phyloP scores from a whole-genome alignment of 495 filamentous ascomycete species.

The Talaromyces ruber region DNA sequence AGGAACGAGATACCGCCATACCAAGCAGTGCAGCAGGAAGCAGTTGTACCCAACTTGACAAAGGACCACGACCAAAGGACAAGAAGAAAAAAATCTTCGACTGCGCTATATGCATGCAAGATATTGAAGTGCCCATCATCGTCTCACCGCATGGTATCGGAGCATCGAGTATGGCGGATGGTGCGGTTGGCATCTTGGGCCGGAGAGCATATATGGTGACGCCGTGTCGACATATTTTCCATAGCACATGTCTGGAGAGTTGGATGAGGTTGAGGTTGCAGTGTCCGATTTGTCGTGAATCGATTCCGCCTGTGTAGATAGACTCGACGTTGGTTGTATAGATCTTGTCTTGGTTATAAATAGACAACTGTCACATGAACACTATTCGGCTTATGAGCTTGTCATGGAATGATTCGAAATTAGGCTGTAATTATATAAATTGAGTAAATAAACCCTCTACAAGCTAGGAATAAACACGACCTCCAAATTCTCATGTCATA shows the following conservation, averaged over 20 bases:
- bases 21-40: neutral
- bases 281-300: conserved; percentile 93
- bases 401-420: neutral
- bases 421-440: neutral
- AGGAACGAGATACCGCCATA: conserved; percentile 28
- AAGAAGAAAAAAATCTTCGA: conserved; percentile 62
- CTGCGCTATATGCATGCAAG: conserved; percentile 91
- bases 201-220: conserved; percentile 91
- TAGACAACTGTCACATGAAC: neutral
- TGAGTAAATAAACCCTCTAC: neutral
- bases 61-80: conserved; percentile 27
- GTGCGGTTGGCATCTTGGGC: conserved; percentile 62
- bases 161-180: conserved; percentile 43
- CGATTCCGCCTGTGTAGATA: conserved; percentile 66
- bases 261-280: conserved; percentile 92
- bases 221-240: conserved; percentile 93
- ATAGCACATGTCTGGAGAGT: conserved; percentile 84
- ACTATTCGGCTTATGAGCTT: neutral
- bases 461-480: neutral
- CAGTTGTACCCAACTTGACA: conserved; percentile 20
- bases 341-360: neutral
- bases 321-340: neutral
- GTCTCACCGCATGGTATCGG: conserved; percentile 41
- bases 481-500: neutral
- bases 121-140: conserved; percentile 79